Evolutionary conservation across 2,329 filamentous ascomycete species (phyloP), one percentile per base, ranked within the genome.

Genomic region (Colletotrichum sp.): DNA sequence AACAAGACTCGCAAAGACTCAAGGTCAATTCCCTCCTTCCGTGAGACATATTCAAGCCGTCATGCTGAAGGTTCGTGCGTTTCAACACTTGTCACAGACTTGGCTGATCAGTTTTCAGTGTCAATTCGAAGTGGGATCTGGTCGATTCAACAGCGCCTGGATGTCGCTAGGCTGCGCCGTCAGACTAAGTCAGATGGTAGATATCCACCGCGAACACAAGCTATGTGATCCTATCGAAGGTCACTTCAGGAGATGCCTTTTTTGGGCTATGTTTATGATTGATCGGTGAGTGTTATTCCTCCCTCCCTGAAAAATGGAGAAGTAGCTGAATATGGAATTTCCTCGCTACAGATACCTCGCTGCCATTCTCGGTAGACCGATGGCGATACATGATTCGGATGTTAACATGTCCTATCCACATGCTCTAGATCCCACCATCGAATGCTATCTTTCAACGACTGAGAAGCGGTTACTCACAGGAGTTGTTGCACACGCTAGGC

Each of bases 391-490:
- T 7, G 39, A n/a, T n/a, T 48, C 18, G 18, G 18, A n/a, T 48
- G 39, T 48, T n/a, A n/a, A 48, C 3, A 22, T 48, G 39, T 4
- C 39, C 4, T 48, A 12, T 4, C 39, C 39, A 18, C 6, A 48
- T 3, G 2, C 3, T n/a, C 18, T 48, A 10, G 7, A 4, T 2
- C 18, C 3, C 18, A 7, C 18, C 39, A 1, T 48, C 0, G 18
- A 7, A 1, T n/a, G 39, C 18, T 48, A 48, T 6, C 39, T 48
- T 10, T 7, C 39, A 48, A 48, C 9, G 3, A 48, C 39, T 2
- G 39, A 48, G 39, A 48, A 48, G n/a, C 18, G 39, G 18, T 48
- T 48, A 48, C 5, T 48, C 39, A 48, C 39, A 48, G 39, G 39
- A 22, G 39, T 48, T 12, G 2, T 48, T 48, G 39, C 39, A 7